Percentiles rank a stretch among this genome's conserved stretches.
Conservation (phyloP, 257 asterid genomes). For the Fraxinus excelsior region DNA sequence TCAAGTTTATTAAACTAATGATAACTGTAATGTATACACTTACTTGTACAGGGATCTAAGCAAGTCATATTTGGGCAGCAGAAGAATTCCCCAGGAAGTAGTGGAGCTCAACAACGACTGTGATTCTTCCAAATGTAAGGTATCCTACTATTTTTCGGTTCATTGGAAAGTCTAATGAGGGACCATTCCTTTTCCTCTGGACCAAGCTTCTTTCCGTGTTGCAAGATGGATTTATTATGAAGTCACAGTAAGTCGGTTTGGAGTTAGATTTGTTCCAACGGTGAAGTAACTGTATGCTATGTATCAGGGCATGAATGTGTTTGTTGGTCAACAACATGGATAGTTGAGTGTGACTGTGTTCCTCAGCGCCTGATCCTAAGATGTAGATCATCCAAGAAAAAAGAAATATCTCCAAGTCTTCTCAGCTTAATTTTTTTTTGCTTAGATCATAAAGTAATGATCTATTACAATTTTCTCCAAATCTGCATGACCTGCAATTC, state of each 20-base stretch:
- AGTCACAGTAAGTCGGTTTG: too few relatives aligned
- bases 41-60: constrained; percentile 50
- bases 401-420: not conserved
- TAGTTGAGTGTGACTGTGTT: too few relatives aligned
- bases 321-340: too few relatives aligned
- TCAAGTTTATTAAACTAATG: not conserved
- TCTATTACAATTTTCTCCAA: not conserved
- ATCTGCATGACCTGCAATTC: not conserved
- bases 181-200: not conserved
- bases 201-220: not conserved
- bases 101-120: not conserved
- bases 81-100: not conserved
- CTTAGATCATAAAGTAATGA: not conserved
- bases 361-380: too few relatives aligned
- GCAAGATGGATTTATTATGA: too few relatives aligned
- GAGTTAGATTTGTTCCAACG: too few relatives aligned
- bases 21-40: constrained; percentile 14
- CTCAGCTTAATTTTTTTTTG: not conserved
- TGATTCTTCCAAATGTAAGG: too few relatives aligned
- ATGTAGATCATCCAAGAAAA: not conserved
- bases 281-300: too few relatives aligned
- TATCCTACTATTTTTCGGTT: too few relatives aligned
- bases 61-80: constrained; percentile 39
- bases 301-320: too few relatives aligned
- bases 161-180: too few relatives aligned